Conservation (phyloP, 2,329 filamentous ascomycete species). For the Curvularia sp. region DNA sequence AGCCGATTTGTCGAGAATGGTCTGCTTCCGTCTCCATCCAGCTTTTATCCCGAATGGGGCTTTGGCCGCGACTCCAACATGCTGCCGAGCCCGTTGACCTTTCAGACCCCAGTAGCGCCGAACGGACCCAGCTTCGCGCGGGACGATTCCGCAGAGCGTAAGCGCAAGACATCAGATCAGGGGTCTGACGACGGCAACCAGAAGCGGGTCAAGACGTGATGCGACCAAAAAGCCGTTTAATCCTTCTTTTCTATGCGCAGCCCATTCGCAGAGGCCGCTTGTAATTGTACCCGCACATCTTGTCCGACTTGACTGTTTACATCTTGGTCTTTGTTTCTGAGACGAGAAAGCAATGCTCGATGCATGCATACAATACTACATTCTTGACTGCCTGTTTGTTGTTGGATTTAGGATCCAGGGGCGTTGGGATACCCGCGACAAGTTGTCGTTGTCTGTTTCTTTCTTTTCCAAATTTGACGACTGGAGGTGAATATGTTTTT, state of each 20-base stretch:
- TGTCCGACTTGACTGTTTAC: constrained; percentile 9
- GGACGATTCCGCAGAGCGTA: constrained; percentile 51
- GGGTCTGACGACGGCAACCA: constrained; percentile 46
- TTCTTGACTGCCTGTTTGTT: constrained; percentile 10
- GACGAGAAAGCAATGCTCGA: constrained; percentile 20
- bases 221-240: not conserved
- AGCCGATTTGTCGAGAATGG: constrained; percentile 89
- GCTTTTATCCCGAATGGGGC: constrained; percentile 92
- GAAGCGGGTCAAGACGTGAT: constrained; percentile 49
- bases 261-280: not conserved
- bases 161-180: constrained; percentile 52
- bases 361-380: constrained; percentile 7
- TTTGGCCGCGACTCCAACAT: constrained; percentile 82
- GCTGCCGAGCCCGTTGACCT: constrained; percentile 89
- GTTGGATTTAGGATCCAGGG: constrained; percentile 25
- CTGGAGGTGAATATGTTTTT: constrained; percentile 6
- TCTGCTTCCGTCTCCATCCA: constrained; percentile 86
- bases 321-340: constrained; percentile 8
- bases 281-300: constrained; percentile 21
- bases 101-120: constrained; percentile 75
- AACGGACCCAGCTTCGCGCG: constrained; percentile 55
- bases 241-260: constrained; percentile 3
- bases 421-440: constrained; percentile 42
- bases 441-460: constrained; percentile 19
- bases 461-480: constrained; percentile 24